phyloP scores from a whole-genome alignment of 2,329 filamentous ascomycete genomes.

The Sporothrix pallida region DNA sequence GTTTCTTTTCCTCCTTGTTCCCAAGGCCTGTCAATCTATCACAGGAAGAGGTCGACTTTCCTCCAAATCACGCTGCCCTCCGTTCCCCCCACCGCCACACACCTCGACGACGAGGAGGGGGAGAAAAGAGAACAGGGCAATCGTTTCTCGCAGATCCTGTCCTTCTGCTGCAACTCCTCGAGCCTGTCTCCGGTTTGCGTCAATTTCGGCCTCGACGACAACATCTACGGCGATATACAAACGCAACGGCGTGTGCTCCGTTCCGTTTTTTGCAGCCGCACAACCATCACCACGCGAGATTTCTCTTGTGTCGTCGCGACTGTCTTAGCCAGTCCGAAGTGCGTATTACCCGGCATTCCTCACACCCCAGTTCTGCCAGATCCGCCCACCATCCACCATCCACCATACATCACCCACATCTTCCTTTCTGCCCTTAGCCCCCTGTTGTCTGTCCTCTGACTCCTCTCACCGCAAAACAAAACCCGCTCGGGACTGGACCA shows the following conservation, averaged over 20 bases:
- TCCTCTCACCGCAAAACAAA: constrained; percentile 32
- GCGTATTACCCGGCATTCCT: constrained; percentile 27
- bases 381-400: not conserved
- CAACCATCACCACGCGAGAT: not conserved
- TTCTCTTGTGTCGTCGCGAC: not conserved
- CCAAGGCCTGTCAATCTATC: not conserved
- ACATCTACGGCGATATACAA: not conserved
- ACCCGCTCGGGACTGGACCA: constrained; percentile 6
- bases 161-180: not conserved
- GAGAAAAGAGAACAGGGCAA: constrained; percentile 20
- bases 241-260: not conserved
- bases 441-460: too few species aligned
- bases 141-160: constrained; percentile 20
- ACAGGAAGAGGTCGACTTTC: constrained; percentile 21
- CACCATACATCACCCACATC: too few species aligned
- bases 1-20: not conserved
- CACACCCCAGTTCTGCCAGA: constrained; percentile 23
- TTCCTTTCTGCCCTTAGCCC: not conserved
- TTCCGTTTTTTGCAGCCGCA: constrained; percentile 7
- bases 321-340: constrained; percentile 25
- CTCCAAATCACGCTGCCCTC: not conserved
- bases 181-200: not conserved
- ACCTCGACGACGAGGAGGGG: constrained; percentile 30
- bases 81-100: constrained; percentile 10
- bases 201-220: not conserved